phyloP scores from a whole-genome alignment of 495 filamentous ascomycete species.

The Xylaria nigripes region DNA sequence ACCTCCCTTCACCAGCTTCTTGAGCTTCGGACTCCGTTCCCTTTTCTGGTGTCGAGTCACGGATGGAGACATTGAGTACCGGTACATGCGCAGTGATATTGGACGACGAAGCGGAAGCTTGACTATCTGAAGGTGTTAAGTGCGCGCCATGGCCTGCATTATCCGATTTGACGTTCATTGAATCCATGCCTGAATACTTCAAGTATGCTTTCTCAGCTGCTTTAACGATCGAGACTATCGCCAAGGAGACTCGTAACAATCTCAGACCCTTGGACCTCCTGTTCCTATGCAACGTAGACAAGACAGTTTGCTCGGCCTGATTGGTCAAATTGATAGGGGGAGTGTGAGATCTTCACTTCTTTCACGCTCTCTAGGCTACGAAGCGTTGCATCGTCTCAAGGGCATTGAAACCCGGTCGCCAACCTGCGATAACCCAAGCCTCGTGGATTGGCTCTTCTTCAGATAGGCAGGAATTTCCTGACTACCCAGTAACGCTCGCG shows the following conservation, averaged over 20 bases:
- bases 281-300: too few relatives aligned
- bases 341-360: too few relatives aligned
- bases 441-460: too few relatives aligned
- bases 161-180: conserved; percentile 29
- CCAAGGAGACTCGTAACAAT: conserved; percentile 16
- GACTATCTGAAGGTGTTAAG: conserved; percentile 37
- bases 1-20: conserved; percentile 30
- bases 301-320: too few relatives aligned
- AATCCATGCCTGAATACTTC: conserved; percentile 42
- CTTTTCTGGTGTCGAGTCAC: conserved; percentile 32
- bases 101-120: conserved; percentile 32
- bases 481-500: too few relatives aligned
- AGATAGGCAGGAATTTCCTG: too few relatives aligned
- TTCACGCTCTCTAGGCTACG: too few relatives aligned
- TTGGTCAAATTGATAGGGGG: too few relatives aligned
- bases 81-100: conserved; percentile 31
- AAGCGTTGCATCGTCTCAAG: too few relatives aligned
- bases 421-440: too few relatives aligned
- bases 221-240: conserved; percentile 24
- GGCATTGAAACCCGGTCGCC: too few relatives aligned
- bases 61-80: conserved; percentile 35
- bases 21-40: conserved; percentile 33
- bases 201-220: conserved; percentile 18
- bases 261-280: too few relatives aligned
- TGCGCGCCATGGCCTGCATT: conserved; percentile 28